Evolutionary conservation across 257 asterid species (phyloP).

Genomic region (Marsdenia floribunda): DNA sequence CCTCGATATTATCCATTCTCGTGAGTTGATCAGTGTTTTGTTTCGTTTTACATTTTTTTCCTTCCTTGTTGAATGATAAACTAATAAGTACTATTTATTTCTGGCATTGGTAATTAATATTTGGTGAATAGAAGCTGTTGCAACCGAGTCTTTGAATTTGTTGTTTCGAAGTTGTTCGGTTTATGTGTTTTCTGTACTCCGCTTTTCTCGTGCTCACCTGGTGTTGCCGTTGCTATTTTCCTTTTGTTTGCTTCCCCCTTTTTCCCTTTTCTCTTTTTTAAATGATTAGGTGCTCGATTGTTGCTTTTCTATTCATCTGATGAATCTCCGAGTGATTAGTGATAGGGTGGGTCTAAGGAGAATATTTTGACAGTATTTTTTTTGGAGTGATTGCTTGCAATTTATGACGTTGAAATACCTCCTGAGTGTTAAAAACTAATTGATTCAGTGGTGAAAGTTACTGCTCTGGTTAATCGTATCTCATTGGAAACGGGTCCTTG

Average conservation of each 20-base stretch:
- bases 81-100: neutral
- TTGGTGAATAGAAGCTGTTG: neutral
- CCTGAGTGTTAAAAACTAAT: neutral
- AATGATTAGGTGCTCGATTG: neutral
- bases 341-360: neutral
- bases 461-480: neutral
- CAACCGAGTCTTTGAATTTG: neutral
- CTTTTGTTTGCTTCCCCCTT: too few species aligned
- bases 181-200: neutral
- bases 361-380: neutral
- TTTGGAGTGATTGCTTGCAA: neutral
- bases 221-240: neutral
- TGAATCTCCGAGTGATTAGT: neutral
- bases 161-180: neutral
- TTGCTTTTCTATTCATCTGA: neutral
- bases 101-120: neutral
- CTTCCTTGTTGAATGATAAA: neutral
- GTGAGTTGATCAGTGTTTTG: conserved; percentile 3
- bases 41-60: neutral
- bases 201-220: neutral
- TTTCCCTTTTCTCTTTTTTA: too few species aligned
- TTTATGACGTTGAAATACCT: neutral
- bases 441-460: neutral
- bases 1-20: conserved; percentile 14
- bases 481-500: neutral